Evolutionary conservation across 1,284 basidiomycete species (phyloP), one percentile per base, ranked within the genome.

Genomic region (Naganishia sp.): DNA sequence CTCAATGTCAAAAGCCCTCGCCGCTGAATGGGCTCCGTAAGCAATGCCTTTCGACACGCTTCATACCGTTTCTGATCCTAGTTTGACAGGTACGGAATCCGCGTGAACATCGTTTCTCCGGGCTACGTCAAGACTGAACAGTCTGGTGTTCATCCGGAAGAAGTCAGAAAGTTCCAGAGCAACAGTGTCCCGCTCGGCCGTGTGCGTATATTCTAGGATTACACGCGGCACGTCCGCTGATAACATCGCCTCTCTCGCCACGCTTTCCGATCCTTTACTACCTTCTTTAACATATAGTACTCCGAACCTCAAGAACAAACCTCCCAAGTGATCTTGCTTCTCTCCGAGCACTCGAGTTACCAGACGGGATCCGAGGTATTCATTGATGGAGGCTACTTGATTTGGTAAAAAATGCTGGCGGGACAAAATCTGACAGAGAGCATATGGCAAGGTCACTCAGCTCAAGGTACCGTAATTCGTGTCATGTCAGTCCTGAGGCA

Each of bases 31-130:
- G 86, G 83, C 84, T 0, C 66, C 73, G 72, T 73, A n/a, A 55
- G 70, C 69, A 16, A 36, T 2, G 2, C 11, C 48, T 16, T 45
- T 4, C n/a, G 18, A 2, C 16, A 68, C 18, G 18, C 61, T 16
- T 53, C 18, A 28, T 10, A 39, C 18, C 15, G 39, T 54, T n/a
- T 4, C 53, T n/a, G 5, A 18, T 15, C 16, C 15, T 49, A 7
- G 59, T 33, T 25, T 45, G 25, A 57, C 18, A 53, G 57, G 15
- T 69, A 80, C 50, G 74, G 73, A 6, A 87, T 87, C 60, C 81
- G 86, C 13, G 85, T 88, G 15, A 88, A 88, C 73, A 82, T 83
- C 0, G 68, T 88, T 21, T 84, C 84, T 25, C 86, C 86, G 0
- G 86, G 86, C 55, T 87, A 87, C 55, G 84, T 85, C 84, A 64